Percentiles rank a stretch among this genome's conserved stretches.
Conservation (phyloP, 495 filamentous ascomycete species). For the Geoglossum glabrum region DNA sequence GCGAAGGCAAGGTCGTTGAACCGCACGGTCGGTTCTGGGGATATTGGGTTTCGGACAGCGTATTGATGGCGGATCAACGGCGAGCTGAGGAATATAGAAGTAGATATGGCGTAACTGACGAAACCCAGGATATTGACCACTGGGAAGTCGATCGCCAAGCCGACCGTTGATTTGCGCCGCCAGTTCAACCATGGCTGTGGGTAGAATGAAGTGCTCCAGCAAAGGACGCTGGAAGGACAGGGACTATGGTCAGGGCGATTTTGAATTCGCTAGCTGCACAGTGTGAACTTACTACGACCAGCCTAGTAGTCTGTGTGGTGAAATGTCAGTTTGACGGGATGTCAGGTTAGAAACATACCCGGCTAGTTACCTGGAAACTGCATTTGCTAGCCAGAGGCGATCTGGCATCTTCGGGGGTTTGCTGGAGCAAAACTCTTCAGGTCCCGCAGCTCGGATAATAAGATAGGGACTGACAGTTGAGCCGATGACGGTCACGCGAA, state of each 20-base stretch:
- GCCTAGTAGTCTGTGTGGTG: conserved; percentile 12
- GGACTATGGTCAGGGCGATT: not conserved
- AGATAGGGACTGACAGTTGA: not conserved
- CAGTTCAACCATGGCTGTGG: conserved; percentile 69
- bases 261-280: not conserved
- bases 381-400: not conserved
- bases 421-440: not conserved
- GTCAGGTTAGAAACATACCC: too few relatives aligned
- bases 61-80: conserved; percentile 62
- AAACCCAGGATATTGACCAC: conserved; percentile 72
- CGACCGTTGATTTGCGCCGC: conserved; percentile 50
- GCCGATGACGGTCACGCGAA: too few relatives aligned
- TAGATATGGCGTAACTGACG: conserved; percentile 55
- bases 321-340: not conserved
- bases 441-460: not conserved
- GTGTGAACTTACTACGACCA: conserved; percentile 18
- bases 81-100: conserved; percentile 53
- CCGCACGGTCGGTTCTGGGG: conserved; percentile 59
- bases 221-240: conserved; percentile 28
- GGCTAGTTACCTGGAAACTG: not conserved
- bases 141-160: conserved; percentile 72
- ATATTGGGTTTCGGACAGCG: conserved; percentile 51
- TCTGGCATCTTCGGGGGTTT: not conserved
- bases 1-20: conserved; percentile 85
- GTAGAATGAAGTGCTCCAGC: conserved; percentile 82